phyloP scores from a whole-genome alignment of 108 stramenopile genomes.

The Tribonema minus region DNA sequence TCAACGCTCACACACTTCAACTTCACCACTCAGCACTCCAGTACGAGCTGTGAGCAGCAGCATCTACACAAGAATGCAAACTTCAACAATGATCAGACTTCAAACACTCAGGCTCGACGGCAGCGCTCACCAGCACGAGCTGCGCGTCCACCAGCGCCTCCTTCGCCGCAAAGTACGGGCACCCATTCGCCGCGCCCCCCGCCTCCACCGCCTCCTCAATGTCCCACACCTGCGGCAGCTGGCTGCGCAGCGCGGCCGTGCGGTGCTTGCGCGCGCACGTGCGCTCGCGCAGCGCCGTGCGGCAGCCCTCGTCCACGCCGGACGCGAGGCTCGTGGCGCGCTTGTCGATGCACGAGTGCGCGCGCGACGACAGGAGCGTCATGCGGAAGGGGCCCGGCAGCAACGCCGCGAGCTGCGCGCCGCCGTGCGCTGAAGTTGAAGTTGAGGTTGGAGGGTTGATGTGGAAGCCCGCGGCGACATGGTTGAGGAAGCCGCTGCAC shows the following conservation, averaged over 20 bases:
- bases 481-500: conserved; percentile 4
- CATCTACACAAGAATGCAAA: too few relatives aligned
- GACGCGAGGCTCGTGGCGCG: neutral
- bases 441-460: too few relatives aligned
- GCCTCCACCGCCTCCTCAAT: conserved; percentile 16
- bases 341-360: conserved; percentile 18
- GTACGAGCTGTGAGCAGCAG: too few relatives aligned
- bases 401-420: too few relatives aligned
- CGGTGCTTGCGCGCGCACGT: neutral
- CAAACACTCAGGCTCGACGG: too few relatives aligned
- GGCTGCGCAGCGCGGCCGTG: neutral
- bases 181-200: neutral
- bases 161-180: conserved; percentile 26
- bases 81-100: too few relatives aligned
- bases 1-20: too few relatives aligned
- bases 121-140: conserved; percentile 33
- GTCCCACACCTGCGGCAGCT: conserved; percentile 39
- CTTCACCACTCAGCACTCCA: too few relatives aligned
- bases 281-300: neutral
- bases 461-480: neutral
- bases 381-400: conserved; percentile 15
- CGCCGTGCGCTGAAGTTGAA: too few relatives aligned
- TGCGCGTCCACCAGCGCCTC: conserved; percentile 13
- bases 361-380: conserved; percentile 32
- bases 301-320: neutral